Evolutionary conservation across 768 basidiomycete genomes (phyloP), one percentile per base, ranked within the genome.

Genomic region (Boletus sensibilis): DNA sequence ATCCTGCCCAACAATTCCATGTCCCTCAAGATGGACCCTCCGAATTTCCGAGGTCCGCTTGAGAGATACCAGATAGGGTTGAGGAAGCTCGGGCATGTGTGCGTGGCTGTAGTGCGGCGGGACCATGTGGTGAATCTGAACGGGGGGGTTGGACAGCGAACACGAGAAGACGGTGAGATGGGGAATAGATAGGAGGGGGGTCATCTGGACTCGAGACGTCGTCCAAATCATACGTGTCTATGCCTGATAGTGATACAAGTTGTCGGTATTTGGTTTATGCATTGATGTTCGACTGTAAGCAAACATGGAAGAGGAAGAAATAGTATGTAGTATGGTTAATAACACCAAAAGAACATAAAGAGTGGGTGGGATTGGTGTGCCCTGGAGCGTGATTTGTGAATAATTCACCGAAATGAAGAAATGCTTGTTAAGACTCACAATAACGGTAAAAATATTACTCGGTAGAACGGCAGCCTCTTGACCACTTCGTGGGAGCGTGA

Each of bases 1-100:
- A 84, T 74, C 16, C 85, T 85, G 2, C 86, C 83, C 2, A 88
- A 66, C 8, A 80, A 79, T 65, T 81, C 80, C 78, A 89, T 80
- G 20, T 86, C 85, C 60, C 78, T 84, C 55, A 87, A 70, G 11
- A 90, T 77, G 23, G 76, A 81, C 33, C 82, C 85, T 21, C 86
- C 85, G 2, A 85, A 54, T 68, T 76, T 16, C 84, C 81, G 2
- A 84, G 58, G 44, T 85, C 81, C 2, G 76, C 75, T 55, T 81
- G 81, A 2, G 75, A 74, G 47, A 76, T 69, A 27, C 71, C 68
- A 33, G 74, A 71, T 5, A 63, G 63, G 33, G 48, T 59, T 20
- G 61, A 68, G 18, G 69, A 67, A 55, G 58, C 56, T 56, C 64
- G 64, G 60, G 52, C 51, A 53, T 68, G 67, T 49, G 66, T 54